Evolutionary conservation across 208 protist species (phyloP).

Genomic region (Trypanosoma avium): DNA sequence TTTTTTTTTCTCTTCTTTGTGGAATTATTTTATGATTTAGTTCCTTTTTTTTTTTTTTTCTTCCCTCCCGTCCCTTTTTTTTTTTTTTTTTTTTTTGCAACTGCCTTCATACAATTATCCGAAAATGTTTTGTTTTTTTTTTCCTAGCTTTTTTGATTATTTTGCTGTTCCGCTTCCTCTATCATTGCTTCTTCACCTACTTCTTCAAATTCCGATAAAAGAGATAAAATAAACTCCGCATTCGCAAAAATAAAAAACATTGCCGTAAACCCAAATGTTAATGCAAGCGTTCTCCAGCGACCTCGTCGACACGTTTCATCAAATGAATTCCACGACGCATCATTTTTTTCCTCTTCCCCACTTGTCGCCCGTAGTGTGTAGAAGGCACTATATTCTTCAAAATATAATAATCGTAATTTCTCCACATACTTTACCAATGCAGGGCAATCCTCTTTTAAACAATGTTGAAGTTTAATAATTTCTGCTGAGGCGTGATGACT

Average conservation of each 20-base stretch:
- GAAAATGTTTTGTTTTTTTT: no score
- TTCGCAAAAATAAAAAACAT: conserved; percentile 77
- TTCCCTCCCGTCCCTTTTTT: conserved; percentile 3
- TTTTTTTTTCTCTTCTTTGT: neutral
- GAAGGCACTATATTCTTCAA: conserved; percentile 70
- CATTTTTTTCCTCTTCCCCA: conserved; percentile 1
- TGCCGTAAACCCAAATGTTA: conserved; percentile 53
- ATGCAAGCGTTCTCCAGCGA: conserved; percentile 45
- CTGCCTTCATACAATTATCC: no score
- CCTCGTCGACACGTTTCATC: conserved; percentile 62
- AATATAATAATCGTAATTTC: conserved; percentile 65
- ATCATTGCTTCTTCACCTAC: conserved; percentile 22
- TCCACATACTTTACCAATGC: conserved; percentile 72
- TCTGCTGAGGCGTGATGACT: conserved; percentile 13
- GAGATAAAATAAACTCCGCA: conserved; percentile 47
- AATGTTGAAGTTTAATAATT: conserved; percentile 25
- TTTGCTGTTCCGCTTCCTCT: neutral
- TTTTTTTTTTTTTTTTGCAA: no score
- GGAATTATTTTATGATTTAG: neutral
- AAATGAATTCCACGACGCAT: conserved; percentile 4
- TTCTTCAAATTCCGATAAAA: conserved; percentile 24
- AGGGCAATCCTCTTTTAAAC: conserved; percentile 51
- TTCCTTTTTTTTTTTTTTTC: neutral
- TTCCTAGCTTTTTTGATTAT: neutral
- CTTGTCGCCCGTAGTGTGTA: conserved; percentile 44